Evolutionary conservation across 306 rosid genomes (phyloP).

Genomic region (Chamaecrista fasciculata): DNA sequence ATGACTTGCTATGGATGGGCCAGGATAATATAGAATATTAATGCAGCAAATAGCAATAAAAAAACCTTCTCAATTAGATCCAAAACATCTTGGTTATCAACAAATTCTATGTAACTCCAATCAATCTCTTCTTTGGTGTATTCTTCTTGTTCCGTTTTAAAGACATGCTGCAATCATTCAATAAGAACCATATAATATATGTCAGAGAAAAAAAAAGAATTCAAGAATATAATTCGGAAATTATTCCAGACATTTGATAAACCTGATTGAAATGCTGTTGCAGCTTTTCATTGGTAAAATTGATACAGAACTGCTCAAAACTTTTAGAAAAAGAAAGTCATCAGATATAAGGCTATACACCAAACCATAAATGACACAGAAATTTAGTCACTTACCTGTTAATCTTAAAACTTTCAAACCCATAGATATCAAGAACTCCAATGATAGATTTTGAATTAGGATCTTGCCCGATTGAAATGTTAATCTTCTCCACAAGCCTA

Average conservation of each 20-base stretch:
- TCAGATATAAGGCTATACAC: slow-evolving; percentile 24
- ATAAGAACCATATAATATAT: not conserved
- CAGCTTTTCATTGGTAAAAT: slow-evolving; percentile 71
- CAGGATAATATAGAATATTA: not conserved
- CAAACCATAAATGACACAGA: slow-evolving; percentile 4
- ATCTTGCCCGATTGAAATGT: slow-evolving; percentile 73
- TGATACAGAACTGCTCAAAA: slow-evolving; percentile 77
- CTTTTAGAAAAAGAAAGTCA: slow-evolving; percentile 26
- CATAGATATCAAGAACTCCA: slow-evolving; percentile 77
- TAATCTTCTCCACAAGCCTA: slow-evolving; percentile 75
- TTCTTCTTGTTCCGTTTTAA: not conserved
- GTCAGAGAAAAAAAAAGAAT: not conserved
- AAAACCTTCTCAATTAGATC: not conserved
- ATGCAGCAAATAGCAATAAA: not conserved
- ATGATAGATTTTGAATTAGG: slow-evolving; percentile 63
- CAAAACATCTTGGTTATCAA: not conserved
- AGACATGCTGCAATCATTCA: not conserved
- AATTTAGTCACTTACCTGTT: slow-evolving; percentile 48
- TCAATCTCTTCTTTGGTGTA: not conserved
- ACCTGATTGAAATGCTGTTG: slow-evolving; percentile 83
- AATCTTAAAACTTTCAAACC: slow-evolving; percentile 74
- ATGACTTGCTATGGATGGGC: not conserved
- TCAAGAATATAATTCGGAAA: not conserved
- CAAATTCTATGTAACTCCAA: not conserved
- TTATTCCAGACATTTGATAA: slow-evolving; percentile 12